Conservation (phyloP, 1,139 yeast species). For the Magnusiomyces sp. region DNA sequence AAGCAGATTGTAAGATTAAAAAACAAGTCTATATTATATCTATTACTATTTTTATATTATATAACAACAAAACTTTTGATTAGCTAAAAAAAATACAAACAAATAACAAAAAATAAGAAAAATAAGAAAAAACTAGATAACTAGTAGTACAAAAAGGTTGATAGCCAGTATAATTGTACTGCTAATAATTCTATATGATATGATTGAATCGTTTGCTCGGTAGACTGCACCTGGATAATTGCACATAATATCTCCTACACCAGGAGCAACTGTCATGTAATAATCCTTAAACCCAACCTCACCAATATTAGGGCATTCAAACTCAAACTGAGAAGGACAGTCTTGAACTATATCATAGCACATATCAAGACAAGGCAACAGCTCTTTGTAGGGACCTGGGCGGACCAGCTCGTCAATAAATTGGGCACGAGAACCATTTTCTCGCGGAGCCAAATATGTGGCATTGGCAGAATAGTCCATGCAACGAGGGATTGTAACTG, state of each 20-base stretch:
- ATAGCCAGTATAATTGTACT: no score
- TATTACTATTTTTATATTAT: no score
- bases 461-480: slow-evolving; percentile 41
- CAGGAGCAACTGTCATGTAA: slow-evolving; percentile 6
- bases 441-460: slow-evolving; percentile 43
- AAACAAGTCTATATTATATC: no score
- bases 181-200: not conserved
- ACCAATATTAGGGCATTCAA: slow-evolving; percentile 46
- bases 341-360: slow-evolving; percentile 73
- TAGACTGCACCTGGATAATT: slow-evolving; percentile 15
- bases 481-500: slow-evolving; percentile 87
- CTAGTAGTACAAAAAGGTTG: no score
- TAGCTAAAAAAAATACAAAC: not conserved
- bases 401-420: slow-evolving; percentile 47
- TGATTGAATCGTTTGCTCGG: not conserved
- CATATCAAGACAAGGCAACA: slow-evolving; percentile 76
- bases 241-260: slow-evolving; percentile 1
- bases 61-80: no score
- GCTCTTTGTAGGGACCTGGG: slow-evolving; percentile 69
- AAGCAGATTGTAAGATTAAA: no score
- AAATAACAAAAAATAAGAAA: not conserved
- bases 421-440: slow-evolving; percentile 51
- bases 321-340: slow-evolving; percentile 73
- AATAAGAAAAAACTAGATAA: no score
- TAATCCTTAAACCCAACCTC: slow-evolving; percentile 13